Percentiles rank a stretch among this genome's conserved stretches.
Evolutionary conservation across 1,139 yeast species (phyloP).

Genomic region (Pichia terricola): DNA sequence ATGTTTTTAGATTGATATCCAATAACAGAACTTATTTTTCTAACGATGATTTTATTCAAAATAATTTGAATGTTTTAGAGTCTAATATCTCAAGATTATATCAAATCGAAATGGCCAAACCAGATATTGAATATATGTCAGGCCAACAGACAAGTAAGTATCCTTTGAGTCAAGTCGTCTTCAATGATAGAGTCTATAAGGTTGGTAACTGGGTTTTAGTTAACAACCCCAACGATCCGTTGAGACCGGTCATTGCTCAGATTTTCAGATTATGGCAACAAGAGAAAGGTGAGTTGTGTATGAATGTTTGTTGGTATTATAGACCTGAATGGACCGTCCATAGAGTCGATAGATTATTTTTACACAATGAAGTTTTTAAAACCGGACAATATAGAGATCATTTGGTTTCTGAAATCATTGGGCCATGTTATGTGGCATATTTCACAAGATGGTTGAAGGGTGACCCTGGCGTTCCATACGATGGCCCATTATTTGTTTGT

Average conservation of each 20-base stretch:
- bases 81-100: constrained; percentile 50
- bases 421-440: constrained; percentile 90
- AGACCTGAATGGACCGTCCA: constrained; percentile 98
- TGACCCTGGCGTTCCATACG: constrained; percentile 73
- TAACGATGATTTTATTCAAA: constrained; percentile 44
- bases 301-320: constrained; percentile 96
- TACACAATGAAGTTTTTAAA: constrained; percentile 89
- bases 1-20: constrained; percentile 63
- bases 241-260: constrained; percentile 89
- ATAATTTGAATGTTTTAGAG: constrained; percentile 56
- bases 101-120: constrained; percentile 65
- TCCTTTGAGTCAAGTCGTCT: constrained; percentile 69
- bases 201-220: constrained; percentile 96
- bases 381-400: constrained; percentile 97
- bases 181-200: constrained; percentile 63
- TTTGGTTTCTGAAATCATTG: constrained; percentile 75
- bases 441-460: constrained; percentile 93
- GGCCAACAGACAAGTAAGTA: constrained; percentile 41
- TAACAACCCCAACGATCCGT: constrained; percentile 76
- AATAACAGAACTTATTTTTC: constrained; percentile 57
- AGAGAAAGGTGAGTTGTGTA: constrained; percentile 70
- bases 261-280: constrained; percentile 81
- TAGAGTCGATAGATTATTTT: constrained; percentile 77
- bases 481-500: constrained; percentile 85
- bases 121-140: constrained; percentile 71